Evolutionary conservation across 78 protist species (phyloP), one percentile per base, ranked within the genome.

Genomic region (Tieghemostelium lacteum): DNA sequence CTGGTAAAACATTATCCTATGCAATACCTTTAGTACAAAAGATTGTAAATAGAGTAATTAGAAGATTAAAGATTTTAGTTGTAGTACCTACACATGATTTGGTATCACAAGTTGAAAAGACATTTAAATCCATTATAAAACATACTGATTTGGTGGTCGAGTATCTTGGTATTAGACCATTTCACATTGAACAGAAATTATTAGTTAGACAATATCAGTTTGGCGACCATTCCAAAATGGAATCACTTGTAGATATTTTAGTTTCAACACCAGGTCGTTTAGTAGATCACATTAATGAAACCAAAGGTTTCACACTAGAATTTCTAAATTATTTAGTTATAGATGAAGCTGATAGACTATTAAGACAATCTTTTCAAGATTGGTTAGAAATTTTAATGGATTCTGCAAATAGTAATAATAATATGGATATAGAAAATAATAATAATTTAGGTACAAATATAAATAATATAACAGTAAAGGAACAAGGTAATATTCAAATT

Each of bases 231-330:
- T 72, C 73, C 1, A 16, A n/a, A 5, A 66, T 61, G 65, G 70
- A 80, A 57, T 66, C 76, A 55, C 67, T 80, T 33, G 88, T 80
- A 4, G 97, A 96, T 52, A 64, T 97, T 45, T 69, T 98, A 8
- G 95, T 98, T 12, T 94, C 97, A 20, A 98, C 99, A 24, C 99
- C 98, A 16, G 99, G 98, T 28, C 74, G 99, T 40, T 37, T 98
- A 26, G 70, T 96, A 36, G 99, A 98, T 62, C 97, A 95, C 65
- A 31, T 97, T 24, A 76, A 65, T 58, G 96, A 93, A 70, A 92
- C 97, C 2, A 65, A 26, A 6, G 83, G 95, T 22, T 70, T 96
- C 40, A 57, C 75, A 5, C 19, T 96, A 42, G 95, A 95, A 50
- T 86, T 61, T 69, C 42, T 94, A 39, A 93, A 80, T 40, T 33